phyloP scores from a whole-genome alignment of 129 eudicot species.

The Pseudognaphalium luteoalbum region DNA sequence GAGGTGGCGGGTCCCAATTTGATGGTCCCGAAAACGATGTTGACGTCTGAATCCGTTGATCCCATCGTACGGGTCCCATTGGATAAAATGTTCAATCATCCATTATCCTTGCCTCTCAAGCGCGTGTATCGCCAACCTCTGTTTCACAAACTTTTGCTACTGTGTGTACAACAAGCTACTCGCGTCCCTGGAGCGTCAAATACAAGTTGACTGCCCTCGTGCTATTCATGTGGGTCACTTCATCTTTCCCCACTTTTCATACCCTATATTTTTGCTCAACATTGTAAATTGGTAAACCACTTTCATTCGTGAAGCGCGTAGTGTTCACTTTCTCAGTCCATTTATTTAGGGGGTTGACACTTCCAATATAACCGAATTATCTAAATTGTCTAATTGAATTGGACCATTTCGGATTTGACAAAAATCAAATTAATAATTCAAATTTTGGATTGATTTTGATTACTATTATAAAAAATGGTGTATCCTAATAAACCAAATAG shows the following conservation, averaged over 20 bases:
- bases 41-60: slow-evolving; percentile 60
- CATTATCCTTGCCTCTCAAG: neutral
- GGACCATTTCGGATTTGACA: no score
- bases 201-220: slow-evolving; percentile 36
- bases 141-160: neutral
- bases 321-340: neutral
- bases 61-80: slow-evolving; percentile 42
- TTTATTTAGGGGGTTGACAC: no score
- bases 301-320: slow-evolving; percentile 22
- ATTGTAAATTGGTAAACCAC: neutral
- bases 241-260: slow-evolving; percentile 9
- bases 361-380: no score
- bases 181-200: slow-evolving; percentile 22
- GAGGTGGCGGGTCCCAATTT: slow-evolving; percentile 34
- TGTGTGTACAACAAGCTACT: neutral
- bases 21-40: slow-evolving; percentile 49
- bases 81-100: slow-evolving; percentile 8
- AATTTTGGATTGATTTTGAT: no score
- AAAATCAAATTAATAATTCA: no score
- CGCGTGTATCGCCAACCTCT: slow-evolving; percentile 5
- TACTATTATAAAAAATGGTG: no score
- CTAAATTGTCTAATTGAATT: no score
- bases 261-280: slow-evolving; percentile 19
- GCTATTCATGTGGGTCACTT: slow-evolving; percentile 46
- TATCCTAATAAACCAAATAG: no score